These are phyloP conservation scores for Pleomassaria siparia DNA, from an alignment of 2,329 filamentous ascomycete genomes.

Conservation along the genomic window DNA sequence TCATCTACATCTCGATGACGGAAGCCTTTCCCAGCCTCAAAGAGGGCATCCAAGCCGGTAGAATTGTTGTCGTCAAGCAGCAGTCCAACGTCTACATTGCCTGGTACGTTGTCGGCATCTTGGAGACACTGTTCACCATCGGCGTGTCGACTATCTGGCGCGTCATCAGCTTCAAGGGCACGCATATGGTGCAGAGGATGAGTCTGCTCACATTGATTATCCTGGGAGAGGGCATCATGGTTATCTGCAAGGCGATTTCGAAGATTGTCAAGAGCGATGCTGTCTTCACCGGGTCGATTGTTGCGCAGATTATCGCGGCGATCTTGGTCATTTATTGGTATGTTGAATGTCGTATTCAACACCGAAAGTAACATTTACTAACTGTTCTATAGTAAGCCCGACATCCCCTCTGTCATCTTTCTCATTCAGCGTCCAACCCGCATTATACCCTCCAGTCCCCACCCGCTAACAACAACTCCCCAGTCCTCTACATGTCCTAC, in stretches of 20 bases:
- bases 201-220: constrained; percentile 43
- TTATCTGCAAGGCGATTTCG: constrained; percentile 37
- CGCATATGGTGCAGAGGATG: constrained; percentile 42
- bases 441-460: neutral
- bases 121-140: constrained; percentile 34
- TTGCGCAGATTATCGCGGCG: constrained; percentile 35
- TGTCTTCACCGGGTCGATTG: constrained; percentile 25
- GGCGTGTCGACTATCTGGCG: constrained; percentile 35
- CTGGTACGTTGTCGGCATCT: constrained; percentile 54
- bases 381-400: neutral
- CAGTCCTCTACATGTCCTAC: constrained; percentile 37
- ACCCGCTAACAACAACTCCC: neutral
- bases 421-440: neutral
- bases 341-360: too few species aligned
- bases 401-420: neutral
- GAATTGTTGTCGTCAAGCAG: constrained; percentile 1
- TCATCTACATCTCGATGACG: constrained; percentile 35
- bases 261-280: constrained; percentile 37
- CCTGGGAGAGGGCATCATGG: constrained; percentile 43
- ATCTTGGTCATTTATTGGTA: constrained; percentile 35
- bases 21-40: constrained; percentile 24
- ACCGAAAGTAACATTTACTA: neutral
- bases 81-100: constrained; percentile 46
- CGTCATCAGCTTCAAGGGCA: constrained; percentile 42
- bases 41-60: neutral